Conservation (phyloP, 1,139 yeast species). For the Zygosaccharomyces sapae region DNA sequence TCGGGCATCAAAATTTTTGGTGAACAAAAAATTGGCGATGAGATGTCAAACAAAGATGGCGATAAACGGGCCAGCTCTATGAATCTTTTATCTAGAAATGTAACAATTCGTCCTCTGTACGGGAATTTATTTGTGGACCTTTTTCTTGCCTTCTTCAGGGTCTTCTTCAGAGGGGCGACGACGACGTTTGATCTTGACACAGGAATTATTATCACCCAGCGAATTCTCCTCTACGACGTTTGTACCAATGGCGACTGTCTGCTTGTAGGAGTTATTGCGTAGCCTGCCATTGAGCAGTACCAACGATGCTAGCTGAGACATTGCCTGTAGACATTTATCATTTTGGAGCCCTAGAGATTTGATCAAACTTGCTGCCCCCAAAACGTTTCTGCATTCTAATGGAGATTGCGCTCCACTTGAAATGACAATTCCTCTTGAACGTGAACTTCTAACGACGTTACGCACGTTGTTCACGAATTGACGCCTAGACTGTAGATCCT, state of each 20-base stretch:
- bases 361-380: slow-evolving; percentile 65
- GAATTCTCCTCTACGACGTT: slow-evolving; percentile 11
- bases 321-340: slow-evolving; percentile 57
- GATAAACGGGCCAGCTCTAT: neutral
- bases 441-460: slow-evolving; percentile 72
- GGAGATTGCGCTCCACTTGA: slow-evolving; percentile 70
- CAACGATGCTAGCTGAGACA: slow-evolving; percentile 55
- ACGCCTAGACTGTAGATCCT: slow-evolving; percentile 45
- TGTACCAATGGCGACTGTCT: slow-evolving; percentile 50
- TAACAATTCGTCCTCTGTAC: neutral
- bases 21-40: slow-evolving; percentile 5
- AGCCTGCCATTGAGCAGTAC: slow-evolving; percentile 70
- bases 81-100: neutral
- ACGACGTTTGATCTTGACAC: slow-evolving; percentile 21
- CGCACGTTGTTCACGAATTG: slow-evolving; percentile 67
- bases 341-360: slow-evolving; percentile 56
- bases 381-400: slow-evolving; percentile 56
- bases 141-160: slow-evolving; percentile 36
- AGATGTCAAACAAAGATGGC: neutral
- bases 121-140: neutral
- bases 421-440: slow-evolving; percentile 73
- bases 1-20: slow-evolving; percentile 3
- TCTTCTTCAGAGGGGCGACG: neutral
- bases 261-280: slow-evolving; percentile 65
- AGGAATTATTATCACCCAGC: slow-evolving; percentile 14